Base-by-base conservation (phyloP, 2,329 filamentous ascomycete species). In the Clonostachys solani region DNA sequence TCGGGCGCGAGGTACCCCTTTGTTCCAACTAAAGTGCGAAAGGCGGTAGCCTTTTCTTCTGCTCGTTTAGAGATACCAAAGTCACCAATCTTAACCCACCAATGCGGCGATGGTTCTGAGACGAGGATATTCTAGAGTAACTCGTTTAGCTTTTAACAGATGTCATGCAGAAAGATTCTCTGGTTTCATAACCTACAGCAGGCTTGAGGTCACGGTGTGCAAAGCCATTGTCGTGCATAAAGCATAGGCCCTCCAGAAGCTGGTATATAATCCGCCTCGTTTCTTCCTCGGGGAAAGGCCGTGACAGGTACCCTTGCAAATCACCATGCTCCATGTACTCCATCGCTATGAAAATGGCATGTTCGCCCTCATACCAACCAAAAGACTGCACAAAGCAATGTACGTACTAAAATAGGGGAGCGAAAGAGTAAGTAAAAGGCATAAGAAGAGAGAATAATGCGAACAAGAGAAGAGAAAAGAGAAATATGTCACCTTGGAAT, bases 131-230 rank as follows among this genome's bases (percentile, higher is more conserved):
- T 49, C 16, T 40, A 9, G 6, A 29, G 8, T 29, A 29, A 29
- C 8, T 29, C 2, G 23, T 29, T 29, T 29, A 29, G 8, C 23
- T 2, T 29, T 29, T 29, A 8, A 8, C 23, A 29, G 23, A 29
- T 29, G 8, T 29, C 2, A 8, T 29, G 2, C 2, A 29, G 23
- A 9, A 29, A 29, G 4, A 29, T 8, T 29, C 7, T 29, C 9
- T 29, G 2, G 8, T 29, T 29, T 29, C 23, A 29, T 9, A 29
- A 29, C 23, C 7, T 29, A 29, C 23, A 29, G 23, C 50, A 3
- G 48, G 52, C 33, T 54, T 55, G 4, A 56, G 40, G 18, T 55
- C 53, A 17, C 53, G 48, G 38, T 56, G 54, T 18, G 48, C 50
- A 35, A 55, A 54, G 5, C 48, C 48, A 12, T 47, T 52, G 5